These are phyloP conservation scores for Rhizopus arrhizus DNA, from an alignment of 371 early-diverging fungal species.

Conservation along the genomic window DNA sequence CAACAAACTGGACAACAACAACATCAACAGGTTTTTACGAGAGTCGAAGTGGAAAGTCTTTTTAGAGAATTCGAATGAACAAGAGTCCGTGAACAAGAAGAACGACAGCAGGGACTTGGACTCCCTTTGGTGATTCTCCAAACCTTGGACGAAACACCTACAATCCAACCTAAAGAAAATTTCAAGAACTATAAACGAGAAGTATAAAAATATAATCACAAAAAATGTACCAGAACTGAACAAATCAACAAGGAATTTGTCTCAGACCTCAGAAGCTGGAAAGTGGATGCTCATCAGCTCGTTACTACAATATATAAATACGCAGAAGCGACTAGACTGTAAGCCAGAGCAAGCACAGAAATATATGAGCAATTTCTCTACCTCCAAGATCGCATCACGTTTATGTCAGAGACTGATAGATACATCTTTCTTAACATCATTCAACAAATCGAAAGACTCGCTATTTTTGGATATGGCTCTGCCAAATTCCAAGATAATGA, in stretches of 20 bases:
- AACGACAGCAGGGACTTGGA: too few relatives aligned
- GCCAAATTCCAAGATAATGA: too few relatives aligned
- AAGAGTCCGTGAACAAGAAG: background rate
- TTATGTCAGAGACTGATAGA: too few relatives aligned
- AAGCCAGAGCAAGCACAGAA: constrained; percentile 13
- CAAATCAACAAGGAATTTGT: constrained; percentile 6
- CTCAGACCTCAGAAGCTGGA: constrained; percentile 3
- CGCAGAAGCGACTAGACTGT: background rate
- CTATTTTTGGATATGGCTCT: too few relatives aligned
- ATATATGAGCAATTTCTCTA: constrained; percentile 7
- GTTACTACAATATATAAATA: constrained; percentile 3
- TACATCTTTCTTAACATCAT: too few relatives aligned
- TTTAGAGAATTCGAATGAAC: background rate
- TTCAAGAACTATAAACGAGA: constrained; percentile 5
- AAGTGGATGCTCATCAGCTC: constrained; percentile 4
- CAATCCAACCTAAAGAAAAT: background rate
- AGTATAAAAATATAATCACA: background rate
- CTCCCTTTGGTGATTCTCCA: too few relatives aligned
- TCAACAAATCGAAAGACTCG: too few relatives aligned
- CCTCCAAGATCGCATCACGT: background rate
- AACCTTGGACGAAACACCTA: background rate
- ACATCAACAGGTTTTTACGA: too few relatives aligned
- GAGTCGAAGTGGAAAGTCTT: background rate
- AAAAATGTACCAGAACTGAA: background rate
- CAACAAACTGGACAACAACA: background rate